These are phyloP conservation scores for Citrus glauca DNA, from an alignment of 345 rosid species.

Conservation along the genomic window DNA sequence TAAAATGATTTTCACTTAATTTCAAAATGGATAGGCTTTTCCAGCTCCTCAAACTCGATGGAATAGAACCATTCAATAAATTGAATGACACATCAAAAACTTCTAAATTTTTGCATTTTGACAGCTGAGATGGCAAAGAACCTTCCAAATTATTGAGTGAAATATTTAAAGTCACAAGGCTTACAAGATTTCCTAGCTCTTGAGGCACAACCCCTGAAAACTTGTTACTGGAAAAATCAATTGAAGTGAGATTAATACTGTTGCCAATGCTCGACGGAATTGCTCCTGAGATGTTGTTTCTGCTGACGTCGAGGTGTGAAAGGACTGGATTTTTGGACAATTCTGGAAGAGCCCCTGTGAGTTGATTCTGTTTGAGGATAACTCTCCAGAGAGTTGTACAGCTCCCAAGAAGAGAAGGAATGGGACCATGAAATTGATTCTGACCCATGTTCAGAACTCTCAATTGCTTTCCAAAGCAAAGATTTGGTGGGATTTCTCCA, in stretches of 20 bases:
- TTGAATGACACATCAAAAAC: constrained; percentile 63
- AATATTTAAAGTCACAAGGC: constrained; percentile 41
- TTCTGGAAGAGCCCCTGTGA: constrained; percentile 58
- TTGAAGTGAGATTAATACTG: constrained; percentile 40
- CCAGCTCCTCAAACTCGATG: constrained; percentile 43
- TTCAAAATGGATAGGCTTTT: constrained; percentile 46
- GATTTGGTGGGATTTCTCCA: constrained; percentile 65
- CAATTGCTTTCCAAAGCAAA: constrained; percentile 57
- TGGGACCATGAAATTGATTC: constrained; percentile 54
- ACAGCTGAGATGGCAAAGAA: constrained; percentile 56
- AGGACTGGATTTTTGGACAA: constrained; percentile 47
- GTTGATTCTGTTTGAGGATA: constrained; percentile 49
- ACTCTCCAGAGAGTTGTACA: constrained; percentile 60
- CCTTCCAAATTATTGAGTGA: constrained; percentile 62
- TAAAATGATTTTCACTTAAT: constrained; percentile 53
- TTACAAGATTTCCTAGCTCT: constrained; percentile 48
- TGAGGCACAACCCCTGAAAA: constrained; percentile 54
- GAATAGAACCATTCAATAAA: constrained; percentile 55
- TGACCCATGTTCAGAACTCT: constrained; percentile 49
- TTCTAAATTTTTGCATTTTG: constrained; percentile 37
- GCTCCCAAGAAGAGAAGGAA: constrained; percentile 52
- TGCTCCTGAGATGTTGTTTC: constrained; percentile 52
- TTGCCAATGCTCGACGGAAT: constrained; percentile 55
- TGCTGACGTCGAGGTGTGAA: constrained; percentile 44
- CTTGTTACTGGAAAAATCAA: constrained; percentile 60